Conservation (phyloP, 495 filamentous ascomycete species). For the Neurospora pannonica region DNA sequence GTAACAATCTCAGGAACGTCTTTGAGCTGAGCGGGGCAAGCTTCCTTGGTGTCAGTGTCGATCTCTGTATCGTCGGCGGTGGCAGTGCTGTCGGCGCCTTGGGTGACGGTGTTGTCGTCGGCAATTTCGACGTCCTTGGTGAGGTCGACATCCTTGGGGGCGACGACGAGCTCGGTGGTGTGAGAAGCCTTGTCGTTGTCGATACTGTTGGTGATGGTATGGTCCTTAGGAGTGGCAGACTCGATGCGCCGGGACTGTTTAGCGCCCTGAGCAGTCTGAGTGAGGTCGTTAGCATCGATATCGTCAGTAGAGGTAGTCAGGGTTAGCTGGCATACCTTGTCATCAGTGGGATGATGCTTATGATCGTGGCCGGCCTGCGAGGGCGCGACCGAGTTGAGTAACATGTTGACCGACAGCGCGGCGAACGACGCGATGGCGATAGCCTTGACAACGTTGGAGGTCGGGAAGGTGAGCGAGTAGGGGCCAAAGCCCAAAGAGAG, state of each 20-base stretch:
- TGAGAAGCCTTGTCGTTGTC: not conserved
- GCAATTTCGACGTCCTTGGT: not conserved
- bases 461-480: not conserved
- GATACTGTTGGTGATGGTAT: fast-evolving
- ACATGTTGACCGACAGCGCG: not conserved
- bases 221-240: not conserved
- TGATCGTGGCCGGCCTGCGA: not conserved
- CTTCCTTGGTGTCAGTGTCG: not conserved
- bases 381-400: not conserved
- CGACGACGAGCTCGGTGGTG: fast-evolving
- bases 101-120: not conserved
- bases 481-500: not conserved
- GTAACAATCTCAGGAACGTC: not conserved
- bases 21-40: not conserved
- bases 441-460: not conserved
- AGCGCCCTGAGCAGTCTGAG: not conserved
- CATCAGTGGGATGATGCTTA: not conserved
- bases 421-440: not conserved
- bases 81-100: not conserved
- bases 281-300: not conserved
- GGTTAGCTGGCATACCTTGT: not conserved
- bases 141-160: not conserved
- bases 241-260: fast-evolving
- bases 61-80: not conserved
- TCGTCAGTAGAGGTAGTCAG: not conserved